Evolutionary conservation across 306 rosid genomes (phyloP), one percentile per base, ranked within the genome.

Genomic region (Sicyos baderoa): DNA sequence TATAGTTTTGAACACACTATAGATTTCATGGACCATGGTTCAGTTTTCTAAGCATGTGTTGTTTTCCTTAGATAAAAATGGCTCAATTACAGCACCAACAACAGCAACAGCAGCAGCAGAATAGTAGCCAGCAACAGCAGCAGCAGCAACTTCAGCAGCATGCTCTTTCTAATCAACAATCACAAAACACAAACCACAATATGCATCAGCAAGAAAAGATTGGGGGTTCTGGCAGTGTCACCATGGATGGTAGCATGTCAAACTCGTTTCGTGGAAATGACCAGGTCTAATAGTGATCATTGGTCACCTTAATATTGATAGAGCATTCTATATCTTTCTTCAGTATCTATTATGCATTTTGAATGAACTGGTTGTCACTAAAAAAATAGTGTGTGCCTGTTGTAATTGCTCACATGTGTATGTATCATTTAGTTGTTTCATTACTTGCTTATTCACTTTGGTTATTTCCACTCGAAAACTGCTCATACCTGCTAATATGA

Each of bases 251-350:
- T 54, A 84, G 95, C 82, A 85, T 94, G 86, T 85, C 99, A 23
- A 94, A 90, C 77, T 88, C 97, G 54, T 94, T 88, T 67, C 89
- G 99, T 65, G 99, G 96, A 84, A 94, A 86, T 82, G 99, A 94
- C 47, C 99, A 94, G 96, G 99, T 94, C 84, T 60, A 88, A 78
- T 47, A 66, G 21, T 47, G 54, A 10, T 44, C 23, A 11, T n/a
- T n/a, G n/a, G n/a, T n/a, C n/a, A n/a, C n/a, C n/a, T n/a, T n/a
- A n/a, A n/a, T n/a, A n/a, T n/a, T n/a, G n/a, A n/a, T n/a, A n/a
- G n/a, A 18, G 17, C 51, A 65, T 65, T n/a, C 37, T 44, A 23
- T 19, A 13, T 65, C 37, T 65, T 45, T 64, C 70, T 19, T 6
- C 35, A 18, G 25, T 17, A 7, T 37, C 50, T 37, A 61, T 37